Evolutionary conservation across 2,329 filamentous ascomycete species (phyloP).

Genomic region (Dothideomycetidae sp.): DNA sequence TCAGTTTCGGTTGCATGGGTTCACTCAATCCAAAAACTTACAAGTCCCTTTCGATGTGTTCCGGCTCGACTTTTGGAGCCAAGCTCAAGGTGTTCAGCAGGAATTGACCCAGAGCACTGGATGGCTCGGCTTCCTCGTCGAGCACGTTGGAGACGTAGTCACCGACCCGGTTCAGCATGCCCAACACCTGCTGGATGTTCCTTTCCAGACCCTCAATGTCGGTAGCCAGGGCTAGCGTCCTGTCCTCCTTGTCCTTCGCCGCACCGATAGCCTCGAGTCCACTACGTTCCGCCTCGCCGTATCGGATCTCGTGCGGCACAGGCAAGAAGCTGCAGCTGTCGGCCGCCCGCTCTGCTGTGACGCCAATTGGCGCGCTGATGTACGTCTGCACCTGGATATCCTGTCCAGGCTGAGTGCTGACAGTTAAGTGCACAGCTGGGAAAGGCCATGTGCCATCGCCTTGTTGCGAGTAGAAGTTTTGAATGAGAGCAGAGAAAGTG

Average conservation of each 20-base stretch:
- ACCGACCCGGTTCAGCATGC: slow-evolving; percentile 78
- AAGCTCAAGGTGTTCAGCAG: slow-evolving; percentile 86
- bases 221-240: slow-evolving; percentile 58
- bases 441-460: slow-evolving; percentile 95
- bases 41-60: slow-evolving; percentile 91
- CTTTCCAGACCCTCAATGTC: slow-evolving; percentile 83
- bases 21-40: slow-evolving; percentile 27
- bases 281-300: slow-evolving; percentile 63
- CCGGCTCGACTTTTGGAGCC: slow-evolving; percentile 83
- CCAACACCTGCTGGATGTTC: slow-evolving; percentile 73
- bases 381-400: slow-evolving; percentile 86
- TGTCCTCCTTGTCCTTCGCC: slow-evolving; percentile 64
- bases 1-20: slow-evolving; percentile 12
- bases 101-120: slow-evolving; percentile 84
- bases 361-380: slow-evolving; percentile 87
- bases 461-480: slow-evolving; percentile 97
- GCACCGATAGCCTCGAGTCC: slow-evolving; percentile 71
- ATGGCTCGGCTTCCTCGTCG: slow-evolving; percentile 82
- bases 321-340: slow-evolving; percentile 97
- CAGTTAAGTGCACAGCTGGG: slow-evolving; percentile 93
- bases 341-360: slow-evolving; percentile 84
- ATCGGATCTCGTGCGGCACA: slow-evolving; percentile 86
- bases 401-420: slow-evolving; percentile 76
- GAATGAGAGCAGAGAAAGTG: slow-evolving; percentile 94
- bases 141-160: slow-evolving; percentile 88